These are phyloP conservation scores for Mortierella sp. DNA, from an alignment of 371 early-diverging fungal genomes.

Conservation along the genomic window DNA sequence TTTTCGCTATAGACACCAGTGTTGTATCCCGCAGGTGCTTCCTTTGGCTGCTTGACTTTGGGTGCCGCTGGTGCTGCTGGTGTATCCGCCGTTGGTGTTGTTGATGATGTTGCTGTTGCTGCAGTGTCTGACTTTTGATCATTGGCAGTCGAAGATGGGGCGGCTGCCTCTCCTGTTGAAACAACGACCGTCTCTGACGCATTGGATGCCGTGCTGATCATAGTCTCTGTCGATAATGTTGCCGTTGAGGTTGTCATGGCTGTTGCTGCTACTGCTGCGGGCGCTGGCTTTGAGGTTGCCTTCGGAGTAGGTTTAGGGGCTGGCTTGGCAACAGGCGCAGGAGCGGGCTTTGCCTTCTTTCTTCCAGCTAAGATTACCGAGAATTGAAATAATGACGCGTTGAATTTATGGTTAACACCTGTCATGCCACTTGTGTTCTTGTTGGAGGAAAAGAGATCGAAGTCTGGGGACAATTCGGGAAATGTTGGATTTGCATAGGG, in stretches of 20 bases:
- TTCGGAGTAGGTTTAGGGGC: not conserved
- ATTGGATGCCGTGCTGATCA: slow-evolving; percentile 20
- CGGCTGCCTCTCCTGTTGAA: slow-evolving; percentile 12
- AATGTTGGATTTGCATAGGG: not conserved
- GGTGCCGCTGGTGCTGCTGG: slow-evolving; percentile 10
- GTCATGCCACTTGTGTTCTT: not conserved
- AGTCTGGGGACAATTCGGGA: not conserved
- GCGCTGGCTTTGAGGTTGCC: slow-evolving; percentile 2
- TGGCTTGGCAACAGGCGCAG: slow-evolving; percentile 12
- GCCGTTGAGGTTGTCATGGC: not conserved
- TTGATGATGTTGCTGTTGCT: slow-evolving; percentile 8
- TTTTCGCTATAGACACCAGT: slow-evolving; percentile 83
- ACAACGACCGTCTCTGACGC: slow-evolving; percentile 4
- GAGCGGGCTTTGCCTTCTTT: slow-evolving; percentile 3
- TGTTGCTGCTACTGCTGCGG: not conserved
- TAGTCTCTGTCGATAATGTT: slow-evolving; percentile 8
- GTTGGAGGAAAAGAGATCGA: not conserved
- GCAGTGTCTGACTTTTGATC: not conserved
- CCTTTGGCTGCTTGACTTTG: slow-evolving; percentile 49
- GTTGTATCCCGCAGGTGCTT: slow-evolving; percentile 66
- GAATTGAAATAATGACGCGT: not conserved
- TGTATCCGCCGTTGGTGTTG: not conserved
- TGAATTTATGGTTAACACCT: not conserved
- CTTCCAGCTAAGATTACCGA: not conserved
- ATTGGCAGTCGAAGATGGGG: not conserved